These are phyloP conservation scores for Guillardia theta DNA, from an alignment of 78 protist species.

Conservation along the genomic window DNA sequence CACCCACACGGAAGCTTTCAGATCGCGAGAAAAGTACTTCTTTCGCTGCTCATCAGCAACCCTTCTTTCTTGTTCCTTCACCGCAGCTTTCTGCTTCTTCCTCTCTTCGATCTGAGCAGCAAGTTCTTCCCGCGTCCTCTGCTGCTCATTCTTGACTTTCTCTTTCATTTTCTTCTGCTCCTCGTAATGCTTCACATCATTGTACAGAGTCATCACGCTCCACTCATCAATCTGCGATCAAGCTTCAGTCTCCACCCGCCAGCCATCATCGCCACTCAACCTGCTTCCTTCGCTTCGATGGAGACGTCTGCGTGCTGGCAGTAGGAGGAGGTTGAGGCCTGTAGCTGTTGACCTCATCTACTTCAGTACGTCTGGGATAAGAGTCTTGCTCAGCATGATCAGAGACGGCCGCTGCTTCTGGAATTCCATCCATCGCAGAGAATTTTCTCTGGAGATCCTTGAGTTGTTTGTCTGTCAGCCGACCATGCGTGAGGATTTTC, in stretches of 20 bases:
- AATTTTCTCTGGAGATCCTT: neutral
- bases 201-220: neutral
- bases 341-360: neutral
- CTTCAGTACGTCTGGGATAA: too few relatives aligned
- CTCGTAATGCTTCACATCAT: conserved; percentile 1
- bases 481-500: neutral
- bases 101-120: neutral
- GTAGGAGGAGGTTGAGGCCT: neutral
- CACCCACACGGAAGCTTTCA: too few relatives aligned
- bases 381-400: too few relatives aligned
- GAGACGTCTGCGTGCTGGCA: neutral
- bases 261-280: neutral
- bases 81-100: neutral
- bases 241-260: neutral
- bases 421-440: neutral
- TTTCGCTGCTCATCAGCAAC: too few relatives aligned
- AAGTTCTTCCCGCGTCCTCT: neutral
- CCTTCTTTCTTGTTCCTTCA: neutral
- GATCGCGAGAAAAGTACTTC: too few relatives aligned
- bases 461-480: neutral
- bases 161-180: neutral
- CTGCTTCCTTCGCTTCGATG: neutral
- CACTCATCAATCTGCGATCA: conserved; percentile 9
- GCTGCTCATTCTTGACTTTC: neutral
- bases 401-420: neutral